phyloP scores from a whole-genome alignment of 805 yeast genomes.

The Yarrowia sp. region DNA sequence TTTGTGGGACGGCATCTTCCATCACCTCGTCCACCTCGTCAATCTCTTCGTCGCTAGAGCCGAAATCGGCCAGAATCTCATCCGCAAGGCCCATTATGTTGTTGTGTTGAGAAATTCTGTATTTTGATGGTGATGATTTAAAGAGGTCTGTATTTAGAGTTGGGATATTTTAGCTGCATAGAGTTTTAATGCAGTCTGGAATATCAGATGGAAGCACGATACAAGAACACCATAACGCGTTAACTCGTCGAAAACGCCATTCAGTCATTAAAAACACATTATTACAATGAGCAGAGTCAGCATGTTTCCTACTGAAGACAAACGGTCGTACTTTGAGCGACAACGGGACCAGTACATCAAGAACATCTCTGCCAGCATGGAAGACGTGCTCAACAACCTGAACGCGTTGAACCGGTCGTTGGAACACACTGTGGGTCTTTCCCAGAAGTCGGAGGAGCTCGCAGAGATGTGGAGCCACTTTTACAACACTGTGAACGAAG shows the following conservation, averaged over 20 bases:
- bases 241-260: background rate
- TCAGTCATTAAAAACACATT: background rate
- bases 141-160: constrained; percentile 5
- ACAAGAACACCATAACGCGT: background rate
- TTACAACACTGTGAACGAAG: constrained; percentile 53
- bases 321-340: constrained; percentile 58
- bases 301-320: constrained; percentile 38
- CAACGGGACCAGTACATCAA: constrained; percentile 66
- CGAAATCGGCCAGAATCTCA: constrained; percentile 53
- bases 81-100: constrained; percentile 51
- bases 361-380: constrained; percentile 63
- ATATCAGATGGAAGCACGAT: background rate
- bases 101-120: background rate
- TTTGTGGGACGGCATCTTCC: constrained; percentile 5
- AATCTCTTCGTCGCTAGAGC: constrained; percentile 45
- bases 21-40: constrained; percentile 36
- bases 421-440: constrained; percentile 72
- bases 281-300: constrained; percentile 27
- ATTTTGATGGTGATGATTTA: background rate
- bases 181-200: background rate
- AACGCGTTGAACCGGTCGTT: constrained; percentile 71
- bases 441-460: constrained; percentile 76
- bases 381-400: constrained; percentile 67
- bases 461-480: constrained; percentile 74
- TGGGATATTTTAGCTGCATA: background rate